phyloP scores from a whole-genome alignment of 2,329 filamentous ascomycete genomes.

The Hypoxylon sp. region DNA sequence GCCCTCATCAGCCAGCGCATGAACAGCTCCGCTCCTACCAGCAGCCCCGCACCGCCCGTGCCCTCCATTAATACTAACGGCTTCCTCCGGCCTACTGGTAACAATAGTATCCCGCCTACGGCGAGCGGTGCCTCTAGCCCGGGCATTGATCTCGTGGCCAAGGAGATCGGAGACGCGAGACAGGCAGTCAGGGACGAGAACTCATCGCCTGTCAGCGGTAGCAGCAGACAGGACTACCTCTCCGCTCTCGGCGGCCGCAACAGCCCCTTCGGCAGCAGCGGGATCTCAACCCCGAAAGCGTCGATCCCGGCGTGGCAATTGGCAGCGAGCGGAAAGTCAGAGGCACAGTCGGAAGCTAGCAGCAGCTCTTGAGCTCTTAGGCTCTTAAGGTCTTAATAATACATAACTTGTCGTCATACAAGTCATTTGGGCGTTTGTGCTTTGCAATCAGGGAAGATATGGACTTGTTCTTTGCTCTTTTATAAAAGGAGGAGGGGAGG shows the following conservation, averaged over 20 bases:
- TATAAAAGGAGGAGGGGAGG: neutral
- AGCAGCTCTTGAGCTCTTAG: slow-evolving; percentile 44
- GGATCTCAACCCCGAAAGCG: slow-evolving; percentile 68
- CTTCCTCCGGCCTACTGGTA: slow-evolving; percentile 39
- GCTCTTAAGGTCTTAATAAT: neutral
- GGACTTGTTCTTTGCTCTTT: neutral
- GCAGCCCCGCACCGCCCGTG: slow-evolving; percentile 29
- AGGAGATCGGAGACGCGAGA: slow-evolving; percentile 53
- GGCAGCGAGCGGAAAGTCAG: slow-evolving; percentile 69
- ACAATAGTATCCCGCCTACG: slow-evolving; percentile 38
- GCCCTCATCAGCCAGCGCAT: slow-evolving; percentile 80
- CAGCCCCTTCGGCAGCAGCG: slow-evolving; percentile 63
- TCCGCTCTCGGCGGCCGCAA: slow-evolving; percentile 57
- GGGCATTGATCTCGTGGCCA: slow-evolving; percentile 43
- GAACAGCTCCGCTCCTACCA: slow-evolving; percentile 53
- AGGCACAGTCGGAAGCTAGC: slow-evolving; percentile 45
- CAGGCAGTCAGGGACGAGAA: slow-evolving; percentile 55
- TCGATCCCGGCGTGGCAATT: slow-evolving; percentile 87
- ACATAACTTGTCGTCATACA: slow-evolving; percentile 5
- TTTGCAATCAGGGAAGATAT: neutral
- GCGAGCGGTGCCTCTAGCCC: slow-evolving; percentile 44
- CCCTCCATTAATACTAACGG: slow-evolving; percentile 34
- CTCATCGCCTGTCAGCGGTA: slow-evolving; percentile 41
- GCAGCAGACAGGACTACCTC: slow-evolving; percentile 50
- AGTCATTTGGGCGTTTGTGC: slow-evolving; percentile 29